Conservation (phyloP, 768 basidiomycete species). For the Suillus subaureus region DNA sequence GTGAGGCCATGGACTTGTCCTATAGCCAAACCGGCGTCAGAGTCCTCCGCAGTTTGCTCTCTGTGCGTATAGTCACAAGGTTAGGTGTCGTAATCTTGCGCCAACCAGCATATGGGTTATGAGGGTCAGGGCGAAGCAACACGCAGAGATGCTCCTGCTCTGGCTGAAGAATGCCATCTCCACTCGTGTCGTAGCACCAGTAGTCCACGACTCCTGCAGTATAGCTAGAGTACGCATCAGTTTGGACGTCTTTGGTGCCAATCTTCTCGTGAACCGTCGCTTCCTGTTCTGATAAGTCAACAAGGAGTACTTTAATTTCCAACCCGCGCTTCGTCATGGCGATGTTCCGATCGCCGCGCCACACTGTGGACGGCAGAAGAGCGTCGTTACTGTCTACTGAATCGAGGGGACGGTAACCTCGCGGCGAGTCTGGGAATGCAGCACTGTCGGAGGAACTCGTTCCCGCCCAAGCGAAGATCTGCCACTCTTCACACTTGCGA, state of each 20-base stretch:
- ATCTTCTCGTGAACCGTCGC: conserved; percentile 21
- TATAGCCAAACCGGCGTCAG: conserved; percentile 29
- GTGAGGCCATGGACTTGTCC: neutral
- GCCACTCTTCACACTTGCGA: conserved; percentile 31
- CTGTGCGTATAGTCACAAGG: conserved; percentile 26
- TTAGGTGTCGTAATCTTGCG: conserved; percentile 30
- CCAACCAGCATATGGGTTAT: conserved; percentile 29
- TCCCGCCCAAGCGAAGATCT: conserved; percentile 36
- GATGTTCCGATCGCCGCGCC: conserved; percentile 32
- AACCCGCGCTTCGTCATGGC: conserved; percentile 36
- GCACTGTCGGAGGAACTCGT: conserved; percentile 27
- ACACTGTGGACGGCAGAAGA: neutral
- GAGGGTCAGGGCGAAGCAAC: conserved; percentile 30
- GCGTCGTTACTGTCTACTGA: neutral
- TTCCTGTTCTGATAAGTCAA: conserved; percentile 22
- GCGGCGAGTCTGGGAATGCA: conserved; percentile 34
- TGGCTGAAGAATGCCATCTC: conserved; percentile 23
- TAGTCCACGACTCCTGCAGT: conserved; percentile 32
- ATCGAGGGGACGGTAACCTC: conserved; percentile 28
- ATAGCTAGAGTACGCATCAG: conserved; percentile 24
- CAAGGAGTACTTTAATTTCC: conserved; percentile 26
- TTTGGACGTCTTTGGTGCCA: neutral
- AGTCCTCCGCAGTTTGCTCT: conserved; percentile 19
- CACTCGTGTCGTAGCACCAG: conserved; percentile 34
- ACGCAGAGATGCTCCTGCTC: conserved; percentile 32